These are phyloP conservation scores for Sutorius eximius DNA, from an alignment of 1,284 basidiomycete genomes.

Conservation along the genomic window DNA sequence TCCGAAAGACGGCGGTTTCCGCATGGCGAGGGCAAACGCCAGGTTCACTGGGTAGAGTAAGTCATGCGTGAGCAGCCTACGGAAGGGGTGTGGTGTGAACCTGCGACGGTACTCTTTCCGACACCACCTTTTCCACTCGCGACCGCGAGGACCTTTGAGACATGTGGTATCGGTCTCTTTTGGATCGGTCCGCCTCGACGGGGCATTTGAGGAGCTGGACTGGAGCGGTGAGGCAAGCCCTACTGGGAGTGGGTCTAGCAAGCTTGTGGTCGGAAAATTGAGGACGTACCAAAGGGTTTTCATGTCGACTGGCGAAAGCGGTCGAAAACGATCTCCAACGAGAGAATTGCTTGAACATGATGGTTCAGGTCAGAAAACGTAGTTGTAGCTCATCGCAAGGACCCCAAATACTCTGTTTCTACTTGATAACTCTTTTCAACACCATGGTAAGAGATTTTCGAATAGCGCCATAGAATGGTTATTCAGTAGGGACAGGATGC, in stretches of 20 bases:
- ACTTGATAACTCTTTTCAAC: background rate
- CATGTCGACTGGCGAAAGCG: conserved; percentile 31
- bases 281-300: conserved; percentile 45
- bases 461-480: background rate
- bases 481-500: conserved; percentile 41
- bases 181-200: conserved; percentile 52
- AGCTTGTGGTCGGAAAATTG: conserved; percentile 2
- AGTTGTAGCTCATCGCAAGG: background rate
- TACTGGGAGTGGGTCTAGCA: conserved; percentile 32
- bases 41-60: conserved; percentile 65
- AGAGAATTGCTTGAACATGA: conserved; percentile 10
- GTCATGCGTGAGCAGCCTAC: background rate
- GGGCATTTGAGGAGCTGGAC: conserved; percentile 57
- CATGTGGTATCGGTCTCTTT: conserved; percentile 65
- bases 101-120: conserved; percentile 93
- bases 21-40: conserved; percentile 70
- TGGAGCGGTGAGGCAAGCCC: conserved; percentile 53
- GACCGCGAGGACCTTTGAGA: conserved; percentile 78
- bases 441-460: conserved; percentile 17
- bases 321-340: conserved; percentile 21
- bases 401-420: conserved; percentile 10
- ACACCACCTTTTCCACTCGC: conserved; percentile 97
- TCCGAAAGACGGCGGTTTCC: conserved; percentile 20
- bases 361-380: background rate
- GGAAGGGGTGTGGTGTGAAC: conserved; percentile 41